Conservation (phyloP, 2,329 filamentous ascomycete genomes). For the Cladophialophora psammophila region DNA sequence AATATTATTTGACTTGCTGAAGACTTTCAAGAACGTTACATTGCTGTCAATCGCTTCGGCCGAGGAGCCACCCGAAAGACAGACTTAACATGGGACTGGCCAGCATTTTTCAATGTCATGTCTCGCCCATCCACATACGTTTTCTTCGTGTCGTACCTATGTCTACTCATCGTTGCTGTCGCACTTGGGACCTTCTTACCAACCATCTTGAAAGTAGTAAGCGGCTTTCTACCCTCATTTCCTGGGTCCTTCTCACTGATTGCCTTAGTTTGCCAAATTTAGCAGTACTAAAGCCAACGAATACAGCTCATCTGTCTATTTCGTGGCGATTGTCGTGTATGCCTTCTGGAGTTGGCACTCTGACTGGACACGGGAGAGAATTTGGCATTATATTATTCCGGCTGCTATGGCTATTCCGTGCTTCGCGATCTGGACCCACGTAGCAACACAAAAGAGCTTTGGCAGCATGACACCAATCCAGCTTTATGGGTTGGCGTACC, state of each 20-base stretch:
- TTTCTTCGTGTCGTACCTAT: conserved; percentile 39
- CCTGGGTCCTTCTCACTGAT: background rate
- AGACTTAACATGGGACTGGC: conserved; percentile 37
- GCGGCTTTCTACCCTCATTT: background rate
- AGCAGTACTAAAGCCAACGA: conserved; percentile 36
- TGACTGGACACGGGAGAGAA: conserved; percentile 41
- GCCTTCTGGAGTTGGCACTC: conserved; percentile 36
- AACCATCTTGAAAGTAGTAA: conserved; percentile 37
- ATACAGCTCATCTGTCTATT: conserved; percentile 39
- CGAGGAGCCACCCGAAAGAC: conserved; percentile 37
- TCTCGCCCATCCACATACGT: conserved; percentile 39
- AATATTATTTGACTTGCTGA: conserved; percentile 1
- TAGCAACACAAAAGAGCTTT: conserved; percentile 34
- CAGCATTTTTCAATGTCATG: conserved; percentile 38
- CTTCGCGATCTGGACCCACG: conserved; percentile 41
- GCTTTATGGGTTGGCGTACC: conserved; percentile 39
- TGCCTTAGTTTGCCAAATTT: conserved; percentile 36
- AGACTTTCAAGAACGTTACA: conserved; percentile 31
- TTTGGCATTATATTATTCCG: conserved; percentile 41
- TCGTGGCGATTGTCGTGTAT: conserved; percentile 37
- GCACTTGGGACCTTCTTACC: conserved; percentile 40
- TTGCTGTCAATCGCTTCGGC: conserved; percentile 40
- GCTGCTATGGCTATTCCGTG: conserved; percentile 38
- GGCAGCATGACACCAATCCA: conserved; percentile 32
- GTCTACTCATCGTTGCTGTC: conserved; percentile 38